Conservation (phyloP, 768 basidiomycete species). For the Psilocybe cubensis region DNA sequence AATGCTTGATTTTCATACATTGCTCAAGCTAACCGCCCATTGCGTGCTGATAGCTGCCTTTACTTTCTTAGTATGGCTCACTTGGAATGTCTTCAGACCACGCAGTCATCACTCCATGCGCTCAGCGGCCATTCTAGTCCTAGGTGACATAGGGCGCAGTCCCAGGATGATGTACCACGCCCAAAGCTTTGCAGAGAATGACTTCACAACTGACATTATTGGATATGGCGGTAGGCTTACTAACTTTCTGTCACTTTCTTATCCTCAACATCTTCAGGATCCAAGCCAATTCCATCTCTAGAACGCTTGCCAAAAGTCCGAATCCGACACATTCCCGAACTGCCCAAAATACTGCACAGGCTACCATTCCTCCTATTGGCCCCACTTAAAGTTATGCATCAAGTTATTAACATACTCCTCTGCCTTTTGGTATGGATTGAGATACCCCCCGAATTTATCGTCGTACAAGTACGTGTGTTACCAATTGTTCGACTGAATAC, state of each 20-base stretch:
- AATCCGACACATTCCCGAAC: constrained; percentile 69
- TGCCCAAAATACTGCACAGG: constrained; percentile 52
- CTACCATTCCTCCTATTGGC: constrained; percentile 75
- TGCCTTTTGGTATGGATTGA: constrained; percentile 63
- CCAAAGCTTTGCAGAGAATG: constrained; percentile 83
- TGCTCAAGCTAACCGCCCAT: neutral
- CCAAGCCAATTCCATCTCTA: constrained; percentile 76
- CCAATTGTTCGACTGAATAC: neutral
- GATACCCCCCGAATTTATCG: constrained; percentile 78
- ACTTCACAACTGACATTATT: constrained; percentile 78
- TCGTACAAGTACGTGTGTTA: constrained; percentile 76
- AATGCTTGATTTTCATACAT: neutral
- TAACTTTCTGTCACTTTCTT: neutral
- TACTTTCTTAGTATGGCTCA: constrained; percentile 31
- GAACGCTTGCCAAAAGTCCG: constrained; percentile 65
- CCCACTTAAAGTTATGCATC: constrained; percentile 79
- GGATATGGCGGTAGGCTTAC: constrained; percentile 76
- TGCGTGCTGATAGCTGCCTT: constrained; percentile 22
- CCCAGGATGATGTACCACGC: constrained; percentile 99
- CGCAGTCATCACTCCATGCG: constrained; percentile 49
- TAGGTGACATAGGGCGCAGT: constrained; percentile 95
- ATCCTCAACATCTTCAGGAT: constrained; percentile 50
- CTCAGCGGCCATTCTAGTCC: constrained; percentile 86
- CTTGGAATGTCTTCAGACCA: constrained; percentile 37
- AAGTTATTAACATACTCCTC: constrained; percentile 64